Conservation (phyloP, 495 filamentous ascomycete species). For the Neurospora sp. region DNA sequence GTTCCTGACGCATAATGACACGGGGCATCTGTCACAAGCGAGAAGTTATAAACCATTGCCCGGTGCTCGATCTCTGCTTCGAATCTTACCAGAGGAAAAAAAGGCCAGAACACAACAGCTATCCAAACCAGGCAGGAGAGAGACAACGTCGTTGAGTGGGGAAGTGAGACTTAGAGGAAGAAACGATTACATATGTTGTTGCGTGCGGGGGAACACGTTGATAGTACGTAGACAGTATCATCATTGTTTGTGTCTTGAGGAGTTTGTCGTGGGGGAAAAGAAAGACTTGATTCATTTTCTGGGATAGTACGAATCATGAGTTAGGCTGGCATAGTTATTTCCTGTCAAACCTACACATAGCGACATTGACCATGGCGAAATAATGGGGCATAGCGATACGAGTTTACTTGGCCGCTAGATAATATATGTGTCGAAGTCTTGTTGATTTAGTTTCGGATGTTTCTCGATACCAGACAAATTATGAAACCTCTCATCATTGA, state of each 20-base stretch:
- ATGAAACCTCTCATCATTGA: not conserved
- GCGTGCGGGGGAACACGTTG: not conserved
- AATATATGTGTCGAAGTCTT: not conserved
- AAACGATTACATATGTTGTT: not conserved
- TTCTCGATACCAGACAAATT: not conserved
- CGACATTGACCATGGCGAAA: not conserved
- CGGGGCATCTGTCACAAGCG: not conserved
- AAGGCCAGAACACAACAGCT: not conserved
- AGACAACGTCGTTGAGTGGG: not conserved
- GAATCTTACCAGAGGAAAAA: not conserved
- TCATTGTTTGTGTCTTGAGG: not conserved
- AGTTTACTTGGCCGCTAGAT: not conserved
- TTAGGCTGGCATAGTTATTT: not conserved
- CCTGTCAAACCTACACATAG: not conserved
- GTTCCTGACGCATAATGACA: not conserved
- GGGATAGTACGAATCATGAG: not conserved
- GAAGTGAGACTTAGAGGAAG: not conserved
- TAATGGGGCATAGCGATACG: not conserved
- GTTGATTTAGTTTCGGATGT: not conserved
- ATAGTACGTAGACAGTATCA: not conserved
- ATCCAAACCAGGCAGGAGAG: not conserved
- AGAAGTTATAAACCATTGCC: not conserved
- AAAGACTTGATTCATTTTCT: not conserved
- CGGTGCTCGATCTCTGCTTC: not conserved
- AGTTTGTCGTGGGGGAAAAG: not conserved